Evolutionary conservation across 495 filamentous ascomycete genomes (phyloP).

Genomic region (Schizothecium vesticola): DNA sequence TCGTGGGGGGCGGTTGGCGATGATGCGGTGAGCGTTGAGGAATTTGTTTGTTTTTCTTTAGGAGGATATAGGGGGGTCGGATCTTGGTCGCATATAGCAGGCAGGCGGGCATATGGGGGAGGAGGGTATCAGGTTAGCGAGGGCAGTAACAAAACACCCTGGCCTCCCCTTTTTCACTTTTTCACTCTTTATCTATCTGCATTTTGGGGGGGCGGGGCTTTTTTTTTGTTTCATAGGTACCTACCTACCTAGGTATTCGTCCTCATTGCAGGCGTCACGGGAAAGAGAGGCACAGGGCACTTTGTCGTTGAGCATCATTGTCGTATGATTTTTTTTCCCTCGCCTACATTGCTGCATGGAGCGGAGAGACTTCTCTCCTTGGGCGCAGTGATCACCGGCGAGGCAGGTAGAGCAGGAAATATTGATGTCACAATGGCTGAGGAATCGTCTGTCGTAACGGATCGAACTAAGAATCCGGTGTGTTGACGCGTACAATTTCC

Average conservation of each 20-base stretch:
- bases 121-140: background rate
- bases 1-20: background rate
- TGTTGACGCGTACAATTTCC: background rate
- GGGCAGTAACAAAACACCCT: background rate
- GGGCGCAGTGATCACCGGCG: background rate
- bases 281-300: background rate
- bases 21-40: background rate
- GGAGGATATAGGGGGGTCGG: background rate
- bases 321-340: background rate
- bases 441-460: no score
- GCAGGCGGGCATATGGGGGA: background rate
- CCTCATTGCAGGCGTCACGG: background rate
- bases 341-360: background rate
- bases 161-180: background rate
- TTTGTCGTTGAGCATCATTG: background rate
- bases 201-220: background rate
- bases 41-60: background rate
- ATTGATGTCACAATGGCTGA: background rate
- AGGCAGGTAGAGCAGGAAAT: background rate
- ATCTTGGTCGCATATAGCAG: background rate
- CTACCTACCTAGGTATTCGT: background rate
- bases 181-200: background rate
- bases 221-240: background rate
- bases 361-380: background rate
- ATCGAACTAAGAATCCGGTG: background rate